These are phyloP conservation scores for Physcomitrellopsis africana DNA, from an alignment of 225 moss, liverwort and hornwort genomes.

Conservation along the genomic window DNA sequence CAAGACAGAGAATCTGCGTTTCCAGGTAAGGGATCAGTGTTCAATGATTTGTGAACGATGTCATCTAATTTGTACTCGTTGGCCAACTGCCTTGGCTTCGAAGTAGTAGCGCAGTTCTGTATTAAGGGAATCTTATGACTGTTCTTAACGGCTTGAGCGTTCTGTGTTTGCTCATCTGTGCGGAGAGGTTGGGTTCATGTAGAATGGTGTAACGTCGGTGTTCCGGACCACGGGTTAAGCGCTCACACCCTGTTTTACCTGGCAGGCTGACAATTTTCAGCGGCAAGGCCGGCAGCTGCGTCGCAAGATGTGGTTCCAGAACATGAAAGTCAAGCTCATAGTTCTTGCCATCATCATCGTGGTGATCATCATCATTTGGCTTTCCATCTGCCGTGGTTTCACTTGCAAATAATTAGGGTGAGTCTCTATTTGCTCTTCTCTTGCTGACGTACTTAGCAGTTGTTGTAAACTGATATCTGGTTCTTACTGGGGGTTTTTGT, in stretches of 20 bases:
- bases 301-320: constrained; percentile 73
- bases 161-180: too few relatives aligned
- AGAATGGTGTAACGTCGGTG: too few relatives aligned
- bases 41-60: not conserved
- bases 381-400: constrained; percentile 52
- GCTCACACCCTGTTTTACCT: not conserved
- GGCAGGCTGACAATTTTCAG: constrained; percentile 59
- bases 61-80: not conserved
- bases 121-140: too few relatives aligned
- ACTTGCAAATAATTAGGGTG: constrained; percentile 38
- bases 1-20: constrained; percentile 92
- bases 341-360: constrained; percentile 65
- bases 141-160: too few relatives aligned
- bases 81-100: too few relatives aligned
- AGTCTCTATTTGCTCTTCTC: not conserved
- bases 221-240: not conserved
- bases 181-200: too few relatives aligned
- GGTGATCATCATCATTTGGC: constrained; percentile 65
- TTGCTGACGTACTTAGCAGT: constrained; percentile 3
- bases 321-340: constrained; percentile 71
- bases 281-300: constrained; percentile 63
- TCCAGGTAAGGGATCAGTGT: constrained; percentile 50
- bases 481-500: too few relatives aligned
- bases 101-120: too few relatives aligned
- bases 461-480: too few relatives aligned